Percentiles rank a stretch among this genome's conserved stretches.
These are phyloP conservation scores for Fusarium keratoplasticum DNA, from an alignment of 2,329 filamentous ascomycete species.

Conservation along the genomic window DNA sequence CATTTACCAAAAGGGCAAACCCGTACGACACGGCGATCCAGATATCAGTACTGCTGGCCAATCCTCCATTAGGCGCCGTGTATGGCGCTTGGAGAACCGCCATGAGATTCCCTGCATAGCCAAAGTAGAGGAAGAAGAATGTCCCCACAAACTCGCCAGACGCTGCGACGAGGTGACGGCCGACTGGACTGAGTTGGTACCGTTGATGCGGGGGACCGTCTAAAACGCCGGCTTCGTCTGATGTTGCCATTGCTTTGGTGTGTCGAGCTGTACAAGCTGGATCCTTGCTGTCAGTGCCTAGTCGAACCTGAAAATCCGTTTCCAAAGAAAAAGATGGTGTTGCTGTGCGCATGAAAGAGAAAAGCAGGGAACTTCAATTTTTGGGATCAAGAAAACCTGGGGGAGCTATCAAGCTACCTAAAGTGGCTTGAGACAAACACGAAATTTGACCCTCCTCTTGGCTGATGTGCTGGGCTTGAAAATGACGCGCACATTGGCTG, in stretches of 20 bases:
- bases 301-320: background rate
- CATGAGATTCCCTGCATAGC: conserved; percentile 39
- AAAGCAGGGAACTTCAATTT: background rate
- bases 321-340: background rate
- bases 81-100: conserved; percentile 28
- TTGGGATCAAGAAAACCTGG: background rate
- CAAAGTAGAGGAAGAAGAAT: conserved; percentile 41
- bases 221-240: background rate
- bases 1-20: conserved; percentile 59
- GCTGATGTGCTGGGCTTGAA: background rate
- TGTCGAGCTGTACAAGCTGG: background rate
- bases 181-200: conserved; percentile 29
- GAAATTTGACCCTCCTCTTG: background rate
- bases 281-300: background rate
- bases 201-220: background rate
- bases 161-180: conserved; percentile 35
- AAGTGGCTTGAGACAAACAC: background rate
- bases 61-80: conserved; percentile 2
- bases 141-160: conserved; percentile 38
- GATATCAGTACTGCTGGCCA: conserved; percentile 32
- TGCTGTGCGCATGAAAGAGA: background rate
- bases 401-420: background rate
- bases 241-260: background rate
- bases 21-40: conserved; percentile 38
- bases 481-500: background rate